These are phyloP conservation scores for Jatropha podagrica DNA, from an alignment of 441 rosid species.

Conservation along the genomic window DNA sequence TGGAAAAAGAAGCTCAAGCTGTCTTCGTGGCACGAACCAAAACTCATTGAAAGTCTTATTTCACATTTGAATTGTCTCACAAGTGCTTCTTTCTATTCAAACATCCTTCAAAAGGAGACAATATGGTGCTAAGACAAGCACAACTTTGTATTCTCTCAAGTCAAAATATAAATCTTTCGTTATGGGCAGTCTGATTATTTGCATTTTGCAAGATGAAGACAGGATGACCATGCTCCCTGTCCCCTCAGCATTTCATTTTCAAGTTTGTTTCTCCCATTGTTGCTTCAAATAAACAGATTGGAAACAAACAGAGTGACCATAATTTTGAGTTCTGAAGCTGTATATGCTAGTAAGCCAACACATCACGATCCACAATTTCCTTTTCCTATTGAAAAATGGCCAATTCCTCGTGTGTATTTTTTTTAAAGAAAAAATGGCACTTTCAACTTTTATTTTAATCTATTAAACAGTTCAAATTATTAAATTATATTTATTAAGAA, in stretches of 20 bases:
- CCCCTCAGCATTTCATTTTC: neutral
- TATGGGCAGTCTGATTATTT: conserved; percentile 5
- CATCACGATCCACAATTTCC: too few species aligned
- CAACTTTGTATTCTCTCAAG: neutral
- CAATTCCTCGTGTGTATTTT: too few species aligned
- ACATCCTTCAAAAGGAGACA: conserved; percentile 15
- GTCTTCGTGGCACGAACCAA: neutral
- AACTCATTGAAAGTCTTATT: neutral
- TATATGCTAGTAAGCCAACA: too few species aligned
- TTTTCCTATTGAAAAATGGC: too few species aligned
- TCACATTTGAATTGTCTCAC: conserved; percentile 14
- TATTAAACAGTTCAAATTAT: too few species aligned
- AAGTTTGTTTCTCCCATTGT: neutral
- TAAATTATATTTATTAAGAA: too few species aligned
- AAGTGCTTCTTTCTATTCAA: neutral
- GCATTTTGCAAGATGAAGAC: conserved; percentile 6
- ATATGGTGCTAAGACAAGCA: neutral
- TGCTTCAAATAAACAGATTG: neutral
- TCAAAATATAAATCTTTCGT: conserved; percentile 8
- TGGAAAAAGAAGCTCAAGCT: neutral
- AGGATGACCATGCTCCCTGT: neutral
- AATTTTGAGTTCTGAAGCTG: too few species aligned
- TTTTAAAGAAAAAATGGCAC: too few species aligned
- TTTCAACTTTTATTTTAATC: too few species aligned
- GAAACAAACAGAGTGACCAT: too few species aligned